Evolutionary conservation across 1,284 basidiomycete species (phyloP).

Genomic region (Moesziomyces sp.): DNA sequence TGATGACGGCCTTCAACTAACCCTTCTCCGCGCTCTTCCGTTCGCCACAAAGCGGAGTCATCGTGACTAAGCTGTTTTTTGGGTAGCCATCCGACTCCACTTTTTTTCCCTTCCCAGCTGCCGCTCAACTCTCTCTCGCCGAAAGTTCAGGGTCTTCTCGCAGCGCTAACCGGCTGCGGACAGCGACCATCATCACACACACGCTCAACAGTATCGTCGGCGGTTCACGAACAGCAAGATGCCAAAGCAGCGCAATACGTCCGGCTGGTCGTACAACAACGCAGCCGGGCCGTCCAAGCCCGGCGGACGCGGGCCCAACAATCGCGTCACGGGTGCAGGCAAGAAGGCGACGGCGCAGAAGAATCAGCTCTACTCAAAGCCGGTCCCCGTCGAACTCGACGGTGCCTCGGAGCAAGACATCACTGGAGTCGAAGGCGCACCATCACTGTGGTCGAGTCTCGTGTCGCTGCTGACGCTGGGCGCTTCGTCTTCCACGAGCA

Average conservation of each 20-base stretch:
- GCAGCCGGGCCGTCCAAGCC: conserved; percentile 27
- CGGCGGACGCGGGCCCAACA: conserved; percentile 7
- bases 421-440: not conserved
- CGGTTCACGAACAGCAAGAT: conserved; percentile 4
- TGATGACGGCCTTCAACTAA: conserved; percentile 24
- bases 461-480: conserved; percentile 29
- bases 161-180: not conserved
- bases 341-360: conserved; percentile 56
- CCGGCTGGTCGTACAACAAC: conserved; percentile 50
- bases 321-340: conserved; percentile 50
- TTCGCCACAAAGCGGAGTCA: conserved; percentile 25
- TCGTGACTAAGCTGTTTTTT: conserved; percentile 34
- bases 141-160: not conserved
- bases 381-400: conserved; percentile 41
- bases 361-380: conserved; percentile 54
- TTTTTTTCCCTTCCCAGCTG: not conserved
- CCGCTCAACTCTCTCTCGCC: not conserved
- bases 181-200: no score
- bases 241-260: conserved; percentile 43
- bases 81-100: conserved; percentile 18
- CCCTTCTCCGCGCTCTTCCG: conserved; percentile 3
- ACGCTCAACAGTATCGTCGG: no score
- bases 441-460: conserved; percentile 17
- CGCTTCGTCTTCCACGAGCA: conserved; percentile 11
- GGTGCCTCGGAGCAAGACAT: not conserved